phyloP scores from a whole-genome alignment of 495 filamentous ascomycete species.

The Podospora appendiculata region DNA sequence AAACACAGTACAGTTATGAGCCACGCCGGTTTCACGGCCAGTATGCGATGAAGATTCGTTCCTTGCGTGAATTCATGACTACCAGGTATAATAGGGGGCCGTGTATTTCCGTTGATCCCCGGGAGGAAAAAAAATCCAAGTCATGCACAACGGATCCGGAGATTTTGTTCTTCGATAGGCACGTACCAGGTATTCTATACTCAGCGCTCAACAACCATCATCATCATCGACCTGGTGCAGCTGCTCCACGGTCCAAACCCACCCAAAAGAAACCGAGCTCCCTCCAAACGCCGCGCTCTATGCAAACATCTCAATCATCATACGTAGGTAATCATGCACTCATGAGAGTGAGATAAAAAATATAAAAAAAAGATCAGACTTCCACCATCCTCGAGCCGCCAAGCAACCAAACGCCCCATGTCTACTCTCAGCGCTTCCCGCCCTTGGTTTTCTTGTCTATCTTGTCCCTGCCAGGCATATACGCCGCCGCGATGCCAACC shows the following conservation, averaged over 20 bases:
- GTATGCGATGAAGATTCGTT: too few species aligned
- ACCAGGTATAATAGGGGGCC: too few species aligned
- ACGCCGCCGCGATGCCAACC: conserved; percentile 63
- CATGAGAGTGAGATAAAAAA: background rate
- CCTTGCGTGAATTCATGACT: too few species aligned
- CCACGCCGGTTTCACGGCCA: too few species aligned
- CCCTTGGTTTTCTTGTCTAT: conserved; percentile 45
- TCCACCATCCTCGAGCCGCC: background rate
- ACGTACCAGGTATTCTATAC: too few species aligned
- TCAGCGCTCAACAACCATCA: too few species aligned
- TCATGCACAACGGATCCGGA: too few species aligned
- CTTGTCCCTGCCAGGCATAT: conserved; percentile 61
- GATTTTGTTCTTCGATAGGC: too few species aligned
- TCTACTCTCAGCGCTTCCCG: conserved; percentile 24
- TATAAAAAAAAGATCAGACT: too few species aligned
- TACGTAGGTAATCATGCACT: background rate
- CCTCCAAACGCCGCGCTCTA: background rate
- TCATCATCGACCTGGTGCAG: background rate
- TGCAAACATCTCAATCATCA: background rate
- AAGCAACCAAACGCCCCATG: background rate
- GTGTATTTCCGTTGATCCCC: too few species aligned
- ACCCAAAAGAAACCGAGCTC: background rate
- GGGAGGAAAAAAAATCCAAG: too few species aligned
- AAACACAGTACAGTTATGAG: too few species aligned
- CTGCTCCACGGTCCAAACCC: background rate